These are phyloP conservation scores for Paecilomyces sp. DNA, from an alignment of 2,329 filamentous ascomycete genomes.

Conservation along the genomic window DNA sequence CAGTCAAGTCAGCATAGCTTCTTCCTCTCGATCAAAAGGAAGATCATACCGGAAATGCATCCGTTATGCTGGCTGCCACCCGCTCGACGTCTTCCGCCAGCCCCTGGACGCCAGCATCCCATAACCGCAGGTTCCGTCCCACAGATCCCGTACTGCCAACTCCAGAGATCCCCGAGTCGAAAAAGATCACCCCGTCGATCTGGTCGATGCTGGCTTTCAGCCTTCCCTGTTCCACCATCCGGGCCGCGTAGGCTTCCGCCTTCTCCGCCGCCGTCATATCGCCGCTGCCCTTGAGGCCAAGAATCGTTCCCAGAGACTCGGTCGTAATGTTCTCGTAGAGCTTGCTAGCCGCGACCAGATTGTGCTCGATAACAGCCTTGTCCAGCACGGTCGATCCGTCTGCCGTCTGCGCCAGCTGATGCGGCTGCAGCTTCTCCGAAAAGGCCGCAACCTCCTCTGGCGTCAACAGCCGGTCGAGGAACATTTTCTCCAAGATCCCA, in stretches of 20 bases:
- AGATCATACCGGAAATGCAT: slow-evolving; percentile 63
- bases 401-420: slow-evolving; percentile 82
- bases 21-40: background rate
- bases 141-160: slow-evolving; percentile 57
- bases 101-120: slow-evolving; percentile 83
- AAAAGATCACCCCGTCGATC: slow-evolving; percentile 80
- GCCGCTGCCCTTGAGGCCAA: slow-evolving; percentile 58
- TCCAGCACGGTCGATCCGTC: slow-evolving; percentile 91
- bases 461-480: slow-evolving; percentile 76
- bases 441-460: slow-evolving; percentile 82
- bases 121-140: slow-evolving; percentile 68
- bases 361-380: slow-evolving; percentile 93
- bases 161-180: slow-evolving; percentile 64
- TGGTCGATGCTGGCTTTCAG: slow-evolving; percentile 88
- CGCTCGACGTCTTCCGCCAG: slow-evolving; percentile 85
- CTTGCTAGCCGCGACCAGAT: slow-evolving; percentile 76
- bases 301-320: slow-evolving; percentile 65
- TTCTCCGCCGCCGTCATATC: slow-evolving; percentile 53
- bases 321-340: slow-evolving; percentile 73
- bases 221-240: slow-evolving; percentile 93
- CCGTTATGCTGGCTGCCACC: slow-evolving; percentile 72
- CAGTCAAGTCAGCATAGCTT: background rate
- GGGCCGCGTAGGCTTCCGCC: slow-evolving; percentile 84
- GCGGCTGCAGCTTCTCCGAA: slow-evolving; percentile 68
- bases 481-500: slow-evolving; percentile 93